Evolutionary conservation across 225 moss, liverwort and hornwort genomes (phyloP), one percentile per base, ranked within the genome.

Genomic region (Sphagnum tenellum): DNA sequence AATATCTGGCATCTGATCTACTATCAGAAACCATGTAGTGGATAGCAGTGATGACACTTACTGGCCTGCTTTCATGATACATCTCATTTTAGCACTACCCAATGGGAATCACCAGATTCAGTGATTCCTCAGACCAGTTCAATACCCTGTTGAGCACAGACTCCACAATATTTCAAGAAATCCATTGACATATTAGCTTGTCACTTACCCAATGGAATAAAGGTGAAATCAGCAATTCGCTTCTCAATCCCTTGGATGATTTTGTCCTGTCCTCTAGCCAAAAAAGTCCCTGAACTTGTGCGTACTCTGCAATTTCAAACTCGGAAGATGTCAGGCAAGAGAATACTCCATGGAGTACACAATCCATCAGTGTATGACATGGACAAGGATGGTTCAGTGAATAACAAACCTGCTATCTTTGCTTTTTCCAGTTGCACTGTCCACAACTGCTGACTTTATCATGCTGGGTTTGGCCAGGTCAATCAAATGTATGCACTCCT

Each of bases 201-300:
- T 7, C 63, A 45, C 11, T 63, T 81, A 94, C 94, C 94, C 14
- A 78, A 79, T 59, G 98, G 98, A 67, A 98, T 73, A 57, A 93
- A 93, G 14, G 93, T 88, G 74, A 93, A 98, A 60, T 98, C 85
- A 48, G 98, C 89, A 72, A 98, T 93, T 68, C 92, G 90, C 55
- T 86, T 75, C 71, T 98, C 98, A 57, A 98, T 85, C 64, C 70
- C 73, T 50, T 72, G 68, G 50, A 98, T 79, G 48, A 88, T 64
- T 10, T 69, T 48, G 61, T 98, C 98, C 73, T 91, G 93, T 59
- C 90, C 93, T 72, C 98, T 81, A 71, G 75, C 78, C 79, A 98
- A 79, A 84, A 98, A 98, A 2, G 93, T 98, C 50, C 98, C 98
- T 67, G 98, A 98, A 78, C 98, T 98, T 69, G 98, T 98, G 70